Conservation (phyloP, 129 eudicot species). For the Flaveria trinervia region DNA sequence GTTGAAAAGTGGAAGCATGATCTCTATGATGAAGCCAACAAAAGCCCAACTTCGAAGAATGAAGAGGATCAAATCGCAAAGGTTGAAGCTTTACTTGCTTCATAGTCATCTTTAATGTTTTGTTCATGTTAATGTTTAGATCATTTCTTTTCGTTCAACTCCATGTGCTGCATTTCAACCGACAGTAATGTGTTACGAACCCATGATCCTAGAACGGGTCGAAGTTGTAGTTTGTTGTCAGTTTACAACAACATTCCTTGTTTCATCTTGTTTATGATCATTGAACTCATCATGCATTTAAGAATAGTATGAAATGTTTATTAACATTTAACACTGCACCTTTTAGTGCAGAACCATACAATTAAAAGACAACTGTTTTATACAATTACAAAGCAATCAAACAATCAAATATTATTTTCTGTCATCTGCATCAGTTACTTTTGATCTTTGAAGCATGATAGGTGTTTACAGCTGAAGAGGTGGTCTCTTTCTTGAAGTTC, state of each 20-base stretch:
- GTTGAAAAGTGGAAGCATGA: conserved; percentile 98
- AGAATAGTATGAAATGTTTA: conserved; percentile 17
- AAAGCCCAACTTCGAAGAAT: conserved; percentile 65
- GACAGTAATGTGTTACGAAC: conserved; percentile 14
- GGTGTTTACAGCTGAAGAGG: conserved; percentile 20
- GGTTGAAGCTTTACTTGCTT: conserved; percentile 83
- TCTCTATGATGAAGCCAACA: conserved; percentile 74
- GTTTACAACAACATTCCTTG: background rate
- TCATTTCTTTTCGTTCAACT: conserved; percentile 22
- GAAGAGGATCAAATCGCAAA: conserved; percentile 94
- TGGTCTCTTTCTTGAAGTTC: conserved; percentile 24
- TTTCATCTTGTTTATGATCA: conserved; percentile 16
- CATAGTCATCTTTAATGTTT: conserved; percentile 34
- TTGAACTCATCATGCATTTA: background rate
- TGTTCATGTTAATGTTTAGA: conserved; percentile 24
- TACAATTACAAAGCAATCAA: conserved; percentile 19
- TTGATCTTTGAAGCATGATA: conserved; percentile 28
- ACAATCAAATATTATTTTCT: background rate
- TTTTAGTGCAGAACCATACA: conserved; percentile 13
- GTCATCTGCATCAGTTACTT: conserved; percentile 24
- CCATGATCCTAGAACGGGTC: conserved; percentile 15
- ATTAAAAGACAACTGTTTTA: conserved; percentile 20
- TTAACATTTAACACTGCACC: conserved; percentile 1
- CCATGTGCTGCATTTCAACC: background rate
- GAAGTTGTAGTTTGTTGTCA: background rate